A percentile compares a stretch with the other conserved stretches of the same genome.
These are phyloP conservation scores for Exutisphaerella laricina DNA, from an alignment of 2,329 filamentous ascomycete genomes.

Conservation along the genomic window DNA sequence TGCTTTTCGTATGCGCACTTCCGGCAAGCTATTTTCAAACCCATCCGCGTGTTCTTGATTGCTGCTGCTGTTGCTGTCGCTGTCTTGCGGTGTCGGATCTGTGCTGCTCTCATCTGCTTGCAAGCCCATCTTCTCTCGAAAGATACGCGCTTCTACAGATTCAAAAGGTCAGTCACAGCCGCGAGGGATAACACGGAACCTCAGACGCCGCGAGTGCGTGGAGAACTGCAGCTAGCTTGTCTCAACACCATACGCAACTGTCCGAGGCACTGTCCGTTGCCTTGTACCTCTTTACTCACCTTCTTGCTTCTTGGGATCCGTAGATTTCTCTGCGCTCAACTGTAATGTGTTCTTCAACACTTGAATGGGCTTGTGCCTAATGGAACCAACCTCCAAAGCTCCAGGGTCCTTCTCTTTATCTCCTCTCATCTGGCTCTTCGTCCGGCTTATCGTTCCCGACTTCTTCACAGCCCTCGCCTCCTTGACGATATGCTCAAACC, in stretches of 20 bases:
- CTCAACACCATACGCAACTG: too few relatives aligned
- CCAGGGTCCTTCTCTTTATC: constrained; percentile 38
- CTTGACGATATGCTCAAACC: constrained; percentile 76
- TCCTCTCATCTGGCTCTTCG: constrained; percentile 29
- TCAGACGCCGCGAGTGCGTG: too few relatives aligned
- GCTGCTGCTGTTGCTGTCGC: constrained; percentile 1
- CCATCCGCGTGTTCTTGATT: constrained; percentile 13
- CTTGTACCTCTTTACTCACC: too few relatives aligned
- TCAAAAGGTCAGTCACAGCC: too few relatives aligned
- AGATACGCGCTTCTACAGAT: constrained; percentile 28
- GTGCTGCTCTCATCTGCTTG: constrained; percentile 26
- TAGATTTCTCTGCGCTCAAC: background rate
- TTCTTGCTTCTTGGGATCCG: constrained; percentile 21
- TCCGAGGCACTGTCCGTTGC: too few relatives aligned
- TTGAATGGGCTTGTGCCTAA: constrained; percentile 60
- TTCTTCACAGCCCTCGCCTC: constrained; percentile 64
- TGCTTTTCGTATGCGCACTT: background rate
- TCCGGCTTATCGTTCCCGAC: constrained; percentile 56
- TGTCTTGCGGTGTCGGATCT: constrained; percentile 4
- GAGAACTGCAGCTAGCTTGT: too few relatives aligned
- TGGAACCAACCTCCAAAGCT: constrained; percentile 53
- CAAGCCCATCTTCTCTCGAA: constrained; percentile 38
- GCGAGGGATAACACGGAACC: too few relatives aligned
- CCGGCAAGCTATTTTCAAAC: constrained; percentile 9
- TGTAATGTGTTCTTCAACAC: constrained; percentile 45